Evolutionary conservation across 176 grass and related monocot genomes (phyloP), one percentile per base, ranked within the genome.

Genomic region (Hordeum marinum): DNA sequence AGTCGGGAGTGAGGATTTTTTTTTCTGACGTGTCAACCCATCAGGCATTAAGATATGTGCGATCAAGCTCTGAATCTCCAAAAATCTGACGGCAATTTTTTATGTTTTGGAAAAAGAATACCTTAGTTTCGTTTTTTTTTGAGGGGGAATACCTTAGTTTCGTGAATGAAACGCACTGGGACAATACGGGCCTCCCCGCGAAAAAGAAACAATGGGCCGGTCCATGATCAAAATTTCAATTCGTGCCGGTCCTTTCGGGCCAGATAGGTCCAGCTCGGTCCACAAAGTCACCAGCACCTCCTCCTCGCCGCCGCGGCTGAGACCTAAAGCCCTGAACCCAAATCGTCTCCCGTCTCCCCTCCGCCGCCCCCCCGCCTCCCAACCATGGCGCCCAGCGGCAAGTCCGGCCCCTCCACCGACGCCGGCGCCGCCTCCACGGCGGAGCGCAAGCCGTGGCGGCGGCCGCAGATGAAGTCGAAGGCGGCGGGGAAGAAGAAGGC

Each of bases 291-390:
- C 63, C 5, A 27, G 52, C 57, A 86, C 29, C 75, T 68, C 32
- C 89, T 80, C 55, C 87, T 75, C 74, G 86, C 88, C 42, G 88
- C 92, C 66, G 91, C 91, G 54, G 93, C 82, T 58, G 89, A 90
- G 70, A 72, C 83, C 79, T 35, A 87, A 95, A 87, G 79, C 88
- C 83, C 88, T 95, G 95, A 83, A 92, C 26, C 94, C 89, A 88
- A 90, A 39, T 81, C 85, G 4, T 82, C 90, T 4, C 84, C 65
- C 45, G 58, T 43, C 18, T 11, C 45, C 61, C 54, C 48, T 62
- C 35, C 89, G 71, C 11, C 52, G 92, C 58, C 80, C 66, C 23
- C 17, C 6, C 29, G 67, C 37, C 4, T 88, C 75, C 59, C 85
- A 63, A 43, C 93, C 88, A 58, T 94, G 89, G 76, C 96, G 87